Evolutionary conservation across 306 rosid species (phyloP), one percentile per base, ranked within the genome.

Genomic region (Sphenostylis stenocarpa): DNA sequence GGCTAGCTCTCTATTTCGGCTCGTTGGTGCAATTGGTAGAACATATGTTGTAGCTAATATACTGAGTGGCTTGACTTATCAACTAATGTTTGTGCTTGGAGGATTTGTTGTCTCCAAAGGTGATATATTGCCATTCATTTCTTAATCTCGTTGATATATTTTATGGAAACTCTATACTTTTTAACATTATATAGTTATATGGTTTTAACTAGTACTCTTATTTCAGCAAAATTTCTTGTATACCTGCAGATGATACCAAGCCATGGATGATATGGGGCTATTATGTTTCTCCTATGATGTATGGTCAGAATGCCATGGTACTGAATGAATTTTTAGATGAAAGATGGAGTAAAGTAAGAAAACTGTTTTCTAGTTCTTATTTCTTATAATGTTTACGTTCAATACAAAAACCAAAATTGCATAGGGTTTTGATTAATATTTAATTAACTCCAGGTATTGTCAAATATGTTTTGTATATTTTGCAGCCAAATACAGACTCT

Each of bases 301-400:
- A 93, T 68, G 98, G 97, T 80, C 98, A 93, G 43, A 93, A 90
- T 82, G 96, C 98, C 28, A 87, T 93, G 12, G 89, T 84, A 72
- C 84, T 90, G 7, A 91, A 91, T 39, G 98, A 91, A 53, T 93
- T 93, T 73, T 91, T 93, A 4, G 98, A 91, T 36, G 70, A 83
- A n/a, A 86, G 97, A 85, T 93, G 98, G 96, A 85, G 83, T 43
- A 6, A 23, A 38, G 98, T 93, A 73, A 83, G 80, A 80, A 61
- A 24, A 63, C 34, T 44, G 9, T 73, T 38, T 61, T 38, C 48
- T 13, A 53, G 41, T 34, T 64, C 33, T 52, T 20, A 13, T 80
- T 69, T 61, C 45, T 78, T 23, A 48, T 12, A 51, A n/a, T 67
- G n/a, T 39, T 66, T 64, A 21, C 29, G 15, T 64, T 33, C 28